Evolutionary conservation across 2,329 filamentous ascomycete species (phyloP), one percentile per base, ranked within the genome.

Genomic region (Cladosporium sp.): DNA sequence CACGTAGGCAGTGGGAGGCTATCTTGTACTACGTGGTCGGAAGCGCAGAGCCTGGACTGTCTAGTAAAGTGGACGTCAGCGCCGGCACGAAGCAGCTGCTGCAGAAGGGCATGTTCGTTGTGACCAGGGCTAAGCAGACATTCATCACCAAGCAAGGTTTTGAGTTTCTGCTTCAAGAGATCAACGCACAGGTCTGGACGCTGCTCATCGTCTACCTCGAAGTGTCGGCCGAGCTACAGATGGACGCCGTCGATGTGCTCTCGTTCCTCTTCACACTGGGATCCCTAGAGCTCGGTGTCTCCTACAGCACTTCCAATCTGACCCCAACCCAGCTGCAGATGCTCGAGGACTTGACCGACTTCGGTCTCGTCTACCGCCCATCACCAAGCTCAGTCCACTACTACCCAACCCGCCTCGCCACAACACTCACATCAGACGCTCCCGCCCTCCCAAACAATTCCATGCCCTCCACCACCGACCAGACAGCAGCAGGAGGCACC

Each of bases 161-260:
- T 71, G 92, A 90, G 0, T 99, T 99, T 68, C 79, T 99, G 57
- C 80, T 99, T 8, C 93, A 97, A 68, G 93, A 97, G 69, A 88
- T 93, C 59, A 97, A 97, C 71, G 91, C 93, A 0, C 94, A 99
- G 73, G 91, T 99, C 35, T 99, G 94, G 94, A 94, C 91, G 24
- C 79, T 99, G 47, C 80, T 99, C 35, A 87, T 99, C 28, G 86
- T 97, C 32, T 99, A 96, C 80, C 85, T 99, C 51, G 90, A 95
- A 64, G 89, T 91, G 60, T 88, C 64, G 3, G 58, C 89, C 44
- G 87, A 80, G 68, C 78, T 89, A 15, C 83, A 83, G 32, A 88
- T 96, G 80, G 91, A 96, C 64, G 87, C 89, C 59, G 91, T 96
- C 48, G 94, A 99, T 69, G 92, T 97, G 71, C 84, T 99, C 5